Evolutionary conservation across 768 basidiomycete genomes (phyloP), one percentile per base, ranked within the genome.

Genomic region (Gymnopilus dilepis): DNA sequence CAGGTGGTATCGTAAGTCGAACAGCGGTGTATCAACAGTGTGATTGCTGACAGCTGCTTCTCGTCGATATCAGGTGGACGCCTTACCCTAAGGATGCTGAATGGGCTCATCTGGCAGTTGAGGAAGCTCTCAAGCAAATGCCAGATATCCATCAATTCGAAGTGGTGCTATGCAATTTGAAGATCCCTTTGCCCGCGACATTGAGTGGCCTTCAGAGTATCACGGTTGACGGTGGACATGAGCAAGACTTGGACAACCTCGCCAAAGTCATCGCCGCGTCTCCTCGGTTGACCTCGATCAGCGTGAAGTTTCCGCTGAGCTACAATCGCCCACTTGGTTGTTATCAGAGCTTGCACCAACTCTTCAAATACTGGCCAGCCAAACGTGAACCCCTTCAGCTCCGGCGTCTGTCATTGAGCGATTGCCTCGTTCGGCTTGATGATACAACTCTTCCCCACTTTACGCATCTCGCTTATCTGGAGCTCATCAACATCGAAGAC

Each of bases 281-380:
- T 22, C 60, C 60, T n/a, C 33, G 41, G 15, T 42, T 67, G 11
- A 59, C 41, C 24, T 55, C 62, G 1, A 48, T 67, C 19, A 43
- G 58, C 31, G 51, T 63, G 6, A 45, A 47, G 21, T 53, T 45
- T 45, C 52, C 53, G n/a, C n/a, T n/a, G 59, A 22, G 33, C 26
- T 61, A 53, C 22, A 42, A 51, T 26, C 53, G 24, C 24, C 47
- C 52, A 26, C 51, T 31, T 26, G 38, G 42, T 21, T 30, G 54
- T 19, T 4, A 58, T 19, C 59, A 64, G 60, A 67, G 62, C 58
- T 37, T 67, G 34, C 65, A 67, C 31, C 56, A 59, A 17, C 41
- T 67, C 17, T 54, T 67, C 60, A 51, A 58, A 57, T 59, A 63
- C 43, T 62, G 21, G 47, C 53, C 56, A 6, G 30, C 17, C 40